Base-by-base conservation (phyloP, 2,329 filamentous ascomycete genomes). In the Juglanconis sp. region DNA sequence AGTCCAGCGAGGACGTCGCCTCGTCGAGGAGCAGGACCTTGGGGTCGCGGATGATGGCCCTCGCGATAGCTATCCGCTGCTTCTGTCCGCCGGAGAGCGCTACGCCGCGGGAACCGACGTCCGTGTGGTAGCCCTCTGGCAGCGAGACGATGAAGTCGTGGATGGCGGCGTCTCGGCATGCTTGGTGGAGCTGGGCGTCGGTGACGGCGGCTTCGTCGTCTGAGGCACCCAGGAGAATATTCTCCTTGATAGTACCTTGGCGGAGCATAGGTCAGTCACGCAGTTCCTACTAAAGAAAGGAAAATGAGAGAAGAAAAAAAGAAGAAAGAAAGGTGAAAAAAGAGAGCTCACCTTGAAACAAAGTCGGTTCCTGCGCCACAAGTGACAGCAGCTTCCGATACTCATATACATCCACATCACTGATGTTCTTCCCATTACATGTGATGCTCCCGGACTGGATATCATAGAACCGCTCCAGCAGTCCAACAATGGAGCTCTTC, bases 401-500 rank as follows among this genome's bases (percentile, higher is more conserved):
- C 17, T 80, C 74, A 62, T 79, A 79, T 0, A 88, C 78, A 58
- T 87, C 83, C 56, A 91, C 70, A 1, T 78, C 70, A 1, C 76
- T 71, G 48, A 92, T 84, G 66, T 88, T 80, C 54, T 77, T 76
- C 5, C 80, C 84, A 69, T 90, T 87, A 69, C 86, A 83, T 0
- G 87, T 76, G 57, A 95, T 87, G 5, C 77, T 75, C 5, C 91
- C 91, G 10, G 79, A 76, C 15, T 82, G 77, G 0, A 86, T 74
- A 46, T 90, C 84, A 70, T 94, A 94, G 73, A 93, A 92, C 13
- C 85, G 81, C 72, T 88, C 86, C 6, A 88, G 72, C 0, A 88
- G 73, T 56, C 81, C 79, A 40, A 94, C 83, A 48, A 91, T 86
- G 15, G 86, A 91, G 0, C 87, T 89, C 75, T 93, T 91, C 40